These are phyloP conservation scores for Diaporthe vaccinii DNA, from an alignment of 2,329 filamentous ascomycete species.

Conservation along the genomic window DNA sequence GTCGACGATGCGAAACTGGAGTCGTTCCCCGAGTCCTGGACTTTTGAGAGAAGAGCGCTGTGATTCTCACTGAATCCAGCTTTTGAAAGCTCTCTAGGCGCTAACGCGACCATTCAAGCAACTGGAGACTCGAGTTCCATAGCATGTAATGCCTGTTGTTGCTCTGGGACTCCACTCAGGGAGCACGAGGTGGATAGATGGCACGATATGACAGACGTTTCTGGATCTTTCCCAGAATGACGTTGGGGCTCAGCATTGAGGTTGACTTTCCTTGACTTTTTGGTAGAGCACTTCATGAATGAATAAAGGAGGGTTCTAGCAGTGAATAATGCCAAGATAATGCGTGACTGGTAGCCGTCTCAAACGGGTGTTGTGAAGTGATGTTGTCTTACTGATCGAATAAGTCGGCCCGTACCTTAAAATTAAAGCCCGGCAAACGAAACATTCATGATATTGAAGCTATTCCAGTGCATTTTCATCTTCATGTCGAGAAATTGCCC, in stretches of 20 bases:
- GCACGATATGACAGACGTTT: not conserved
- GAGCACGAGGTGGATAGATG: not conserved
- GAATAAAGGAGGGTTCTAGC: too few relatives aligned
- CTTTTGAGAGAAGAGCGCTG: not conserved
- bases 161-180: not conserved
- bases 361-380: too few relatives aligned
- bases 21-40: accelerated
- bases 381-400: too few relatives aligned
- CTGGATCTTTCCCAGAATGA: not conserved
- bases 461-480: too few relatives aligned
- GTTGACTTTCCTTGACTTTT: not conserved
- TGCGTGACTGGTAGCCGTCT: too few relatives aligned
- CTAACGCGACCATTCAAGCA: not conserved
- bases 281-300: too few relatives aligned
- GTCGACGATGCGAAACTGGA: not conserved
- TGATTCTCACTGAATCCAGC: not conserved
- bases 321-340: accelerated
- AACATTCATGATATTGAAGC: too few relatives aligned
- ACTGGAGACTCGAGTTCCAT: not conserved
- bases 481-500: accelerated
- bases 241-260: not conserved
- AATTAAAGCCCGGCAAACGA: too few relatives aligned
- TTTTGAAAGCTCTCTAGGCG: not conserved
- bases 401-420: too few relatives aligned
- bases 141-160: not conserved